phyloP scores from a whole-genome alignment of 495 filamentous ascomycete species.

The Lasiosphaeriaceae sp. region DNA sequence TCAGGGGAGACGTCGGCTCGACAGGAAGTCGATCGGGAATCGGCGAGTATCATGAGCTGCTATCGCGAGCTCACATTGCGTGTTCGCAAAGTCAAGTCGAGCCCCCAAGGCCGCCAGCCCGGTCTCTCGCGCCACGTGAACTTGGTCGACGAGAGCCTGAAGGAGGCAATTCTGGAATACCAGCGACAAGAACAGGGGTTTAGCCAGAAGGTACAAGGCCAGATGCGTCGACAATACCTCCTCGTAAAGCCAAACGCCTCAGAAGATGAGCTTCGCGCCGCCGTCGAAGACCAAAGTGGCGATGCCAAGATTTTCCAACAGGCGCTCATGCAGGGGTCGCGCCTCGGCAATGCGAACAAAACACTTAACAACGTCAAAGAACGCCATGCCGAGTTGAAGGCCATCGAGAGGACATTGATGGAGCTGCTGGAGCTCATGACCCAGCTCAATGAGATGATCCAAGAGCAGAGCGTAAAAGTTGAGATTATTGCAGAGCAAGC shows the following conservation, averaged over 20 bases:
- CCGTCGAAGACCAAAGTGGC: conserved; percentile 64
- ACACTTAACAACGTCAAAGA: conserved; percentile 72
- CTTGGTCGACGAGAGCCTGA: conserved; percentile 71
- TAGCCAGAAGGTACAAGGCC: conserved; percentile 70
- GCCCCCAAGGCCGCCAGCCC: conserved; percentile 65
- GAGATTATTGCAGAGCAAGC: conserved; percentile 75
- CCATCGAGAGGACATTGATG: conserved; percentile 83
- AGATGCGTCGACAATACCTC: conserved; percentile 82
- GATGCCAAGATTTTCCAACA: conserved; percentile 76
- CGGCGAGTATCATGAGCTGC: conserved; percentile 69
- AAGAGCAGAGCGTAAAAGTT: conserved; percentile 77
- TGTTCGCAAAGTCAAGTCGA: conserved; percentile 73
- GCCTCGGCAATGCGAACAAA: conserved; percentile 73
- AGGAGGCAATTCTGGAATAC: conserved; percentile 73
- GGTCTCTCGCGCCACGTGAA: conserved; percentile 75
- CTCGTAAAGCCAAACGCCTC: conserved; percentile 83
- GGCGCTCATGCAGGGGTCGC: conserved; percentile 67
- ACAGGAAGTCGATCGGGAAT: conserved; percentile 54
- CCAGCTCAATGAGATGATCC: conserved; percentile 61
- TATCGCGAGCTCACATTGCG: conserved; percentile 72
- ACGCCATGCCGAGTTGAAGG: conserved; percentile 83
- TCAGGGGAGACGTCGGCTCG: conserved; percentile 47
- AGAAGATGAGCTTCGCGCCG: conserved; percentile 74
- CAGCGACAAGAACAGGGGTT: conserved; percentile 72
- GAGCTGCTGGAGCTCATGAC: conserved; percentile 77